Base-by-base conservation (phyloP, 192 early-diverging fungal species). In the Backusella liffmaniae region DNA sequence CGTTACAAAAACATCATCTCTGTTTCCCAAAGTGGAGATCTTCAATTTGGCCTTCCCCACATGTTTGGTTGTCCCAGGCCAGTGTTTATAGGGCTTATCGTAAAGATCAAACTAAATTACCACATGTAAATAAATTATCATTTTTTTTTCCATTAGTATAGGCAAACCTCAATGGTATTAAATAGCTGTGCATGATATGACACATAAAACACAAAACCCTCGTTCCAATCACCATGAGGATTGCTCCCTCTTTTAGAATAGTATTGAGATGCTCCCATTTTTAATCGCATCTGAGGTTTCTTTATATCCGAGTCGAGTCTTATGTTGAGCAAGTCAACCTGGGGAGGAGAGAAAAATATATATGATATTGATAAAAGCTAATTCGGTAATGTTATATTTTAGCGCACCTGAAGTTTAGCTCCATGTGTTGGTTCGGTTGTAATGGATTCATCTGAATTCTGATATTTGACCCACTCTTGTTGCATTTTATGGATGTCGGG, bases 131-230 rank as follows among this genome's bases (percentile, higher is more conserved):
- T 21, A 10, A 23, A 69, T 81, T 13, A 26, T 26, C 12, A 26
- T 13, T 26, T 29, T 29, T 62, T 7, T 62, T 62, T 59, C 9
- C 23, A 9, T 56, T 21, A 23, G 51, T 26, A 59, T 18, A n/a
- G 23, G 29, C 23, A 29, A 62, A 82, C 86, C 81, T 87, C 84
- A n/a, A 87, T 70, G 16, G 89, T 90, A 66, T 91, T 90, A 84
- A 93, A 93, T 26, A 93, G 85, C 83, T 93, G 92, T 67, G 86
- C 86, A 67, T 93, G 92, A 69, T 89, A 92, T 8, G 92, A 88
- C 5, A 93, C 88, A 1, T 84, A 73, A 51, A 93, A 87, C 72
- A 88, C 86, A 73, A 93, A 93, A 0, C 91, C 91, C 71, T 92
- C 92, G 79, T 91, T 92, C 92, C 92, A 92, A 73, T 87, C 86